Evolutionary conservation across 2,329 filamentous ascomycete species (phyloP).

Genomic region (Pseudogymnoascus sp.): DNA sequence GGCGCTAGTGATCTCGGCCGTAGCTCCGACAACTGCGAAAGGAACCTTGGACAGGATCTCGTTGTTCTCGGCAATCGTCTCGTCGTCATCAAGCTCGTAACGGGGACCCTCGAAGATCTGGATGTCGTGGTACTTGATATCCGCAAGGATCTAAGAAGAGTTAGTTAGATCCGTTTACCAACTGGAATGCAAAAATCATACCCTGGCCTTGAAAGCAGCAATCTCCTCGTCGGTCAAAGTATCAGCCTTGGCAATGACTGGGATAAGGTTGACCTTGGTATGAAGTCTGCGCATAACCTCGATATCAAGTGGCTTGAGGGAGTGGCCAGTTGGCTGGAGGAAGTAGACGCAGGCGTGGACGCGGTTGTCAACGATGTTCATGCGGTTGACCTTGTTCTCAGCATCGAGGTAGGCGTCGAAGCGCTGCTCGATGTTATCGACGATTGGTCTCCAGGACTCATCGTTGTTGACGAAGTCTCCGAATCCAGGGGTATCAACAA

Average conservation of each 20-base stretch:
- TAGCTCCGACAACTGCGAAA: conserved; percentile 95
- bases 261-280: conserved; percentile 99
- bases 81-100: conserved; percentile 97
- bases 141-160: conserved; percentile 73
- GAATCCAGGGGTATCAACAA: conserved; percentile 96
- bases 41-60: conserved; percentile 99
- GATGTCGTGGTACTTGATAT: conserved; percentile 95
- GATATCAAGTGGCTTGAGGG: conserved; percentile 95
- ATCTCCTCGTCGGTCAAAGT: conserved; percentile 98
- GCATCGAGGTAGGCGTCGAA: conserved; percentile 98
- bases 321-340: conserved; percentile 97
- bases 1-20: conserved; percentile 81
- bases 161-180: conserved; percentile 13
- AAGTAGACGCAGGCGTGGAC: conserved; percentile 99
- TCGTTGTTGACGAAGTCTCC: conserved; percentile 99
- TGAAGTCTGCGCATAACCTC: conserved; percentile 99
- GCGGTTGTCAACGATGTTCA: conserved; percentile 99
- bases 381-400: conserved; percentile 99
- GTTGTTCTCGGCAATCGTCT: conserved; percentile 99
- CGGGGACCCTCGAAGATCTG: conserved; percentile 98
- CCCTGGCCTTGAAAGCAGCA: conserved; percentile 86
- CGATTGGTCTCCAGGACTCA: conserved; percentile 97
- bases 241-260: conserved; percentile 97
- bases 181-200: conserved; percentile 44
- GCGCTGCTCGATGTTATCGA: conserved; percentile 99